A percentile compares a stretch with the other conserved stretches of the same genome.
phyloP scores from a whole-genome alignment of 345 rosid species.

The Brassica cretica region DNA sequence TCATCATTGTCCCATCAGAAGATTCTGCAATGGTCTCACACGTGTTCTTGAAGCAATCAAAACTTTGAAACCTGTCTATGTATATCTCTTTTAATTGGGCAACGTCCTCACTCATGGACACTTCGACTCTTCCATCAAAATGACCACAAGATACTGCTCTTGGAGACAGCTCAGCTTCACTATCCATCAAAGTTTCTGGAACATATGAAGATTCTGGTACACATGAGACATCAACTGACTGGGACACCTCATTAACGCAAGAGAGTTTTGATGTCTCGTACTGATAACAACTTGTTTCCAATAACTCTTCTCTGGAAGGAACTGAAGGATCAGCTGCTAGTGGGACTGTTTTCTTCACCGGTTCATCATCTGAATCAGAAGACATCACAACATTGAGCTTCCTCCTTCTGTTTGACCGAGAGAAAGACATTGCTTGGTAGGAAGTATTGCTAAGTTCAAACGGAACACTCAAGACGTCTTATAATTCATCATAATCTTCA shows the following conservation, averaged over 20 bases:
- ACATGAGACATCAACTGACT: conserved; percentile 60
- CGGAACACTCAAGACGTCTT: conserved; percentile 35
- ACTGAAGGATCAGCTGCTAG: conserved; percentile 37
- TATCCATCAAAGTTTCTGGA: conserved; percentile 70
- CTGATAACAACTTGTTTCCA: conserved; percentile 6
- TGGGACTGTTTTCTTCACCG: conserved; percentile 40
- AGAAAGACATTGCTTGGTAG: conserved; percentile 47
- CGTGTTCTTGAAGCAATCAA: conserved; percentile 21
- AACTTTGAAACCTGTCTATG: conserved; percentile 41
- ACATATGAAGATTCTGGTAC: conserved; percentile 85
- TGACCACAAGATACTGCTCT: conserved; percentile 43
- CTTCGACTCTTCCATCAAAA: conserved; percentile 51
- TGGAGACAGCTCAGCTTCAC: conserved; percentile 49
- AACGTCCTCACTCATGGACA: conserved; percentile 46
- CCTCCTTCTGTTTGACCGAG: conserved; percentile 45
- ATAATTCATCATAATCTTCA: conserved; percentile 45
- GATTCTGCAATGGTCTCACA: conserved; percentile 48
- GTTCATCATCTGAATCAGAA: conserved; percentile 87
- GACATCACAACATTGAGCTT: conserved; percentile 57
- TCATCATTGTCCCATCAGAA: conserved; percentile 40
- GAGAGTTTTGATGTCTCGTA: conserved; percentile 41
- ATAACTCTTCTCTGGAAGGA: background rate
- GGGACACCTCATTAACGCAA: conserved; percentile 38
- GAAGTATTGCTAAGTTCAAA: conserved; percentile 47
- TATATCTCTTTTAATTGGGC: conserved; percentile 41